Conservation (phyloP, 176 grass and related monocot genomes). For the maize (Zea mays) region Zm-B73-REFERENCE-NAM-5.0 NC_050099.1:16269501-16270000, state of each 20-base stretch:
- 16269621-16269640: slow-evolving; percentile 26
- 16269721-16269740: neutral
- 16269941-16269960: too few relatives aligned
- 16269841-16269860: too few relatives aligned
- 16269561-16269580: neutral
- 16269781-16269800: too few relatives aligned
- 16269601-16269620: neutral
- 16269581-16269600: neutral
- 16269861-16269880: too few relatives aligned
- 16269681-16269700: neutral
- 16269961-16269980: too few relatives aligned
- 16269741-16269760: neutral
- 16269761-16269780: too few relatives aligned
- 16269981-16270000: too few relatives aligned
- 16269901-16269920: too few relatives aligned
- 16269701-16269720: neutral
- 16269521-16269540: neutral
- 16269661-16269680: neutral
- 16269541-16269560: neutral
- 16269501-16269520: neutral
- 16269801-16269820: too few relatives aligned
- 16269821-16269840: too few relatives aligned
- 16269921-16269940: too few relatives aligned
- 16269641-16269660: neutral
- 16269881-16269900: too few relatives aligned